Evolutionary conservation across 2,329 filamentous ascomycete genomes (phyloP).

Genomic region (Byssochlamys sp.): DNA sequence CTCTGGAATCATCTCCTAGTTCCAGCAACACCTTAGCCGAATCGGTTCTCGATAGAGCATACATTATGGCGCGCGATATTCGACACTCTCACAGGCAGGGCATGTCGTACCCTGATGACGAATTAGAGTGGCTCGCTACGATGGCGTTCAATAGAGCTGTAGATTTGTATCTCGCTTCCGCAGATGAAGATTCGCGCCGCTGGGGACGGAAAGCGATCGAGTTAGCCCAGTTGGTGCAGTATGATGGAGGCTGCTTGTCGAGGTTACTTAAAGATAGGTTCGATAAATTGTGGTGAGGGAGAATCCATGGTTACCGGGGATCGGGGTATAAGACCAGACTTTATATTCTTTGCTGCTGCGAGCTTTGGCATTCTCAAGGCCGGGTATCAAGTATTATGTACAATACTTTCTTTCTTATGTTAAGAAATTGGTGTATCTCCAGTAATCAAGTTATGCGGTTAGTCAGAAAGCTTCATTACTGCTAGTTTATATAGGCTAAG

Average conservation of each 20-base stretch:
- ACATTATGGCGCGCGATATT: conserved; percentile 15
- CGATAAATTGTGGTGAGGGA: conserved; percentile 14
- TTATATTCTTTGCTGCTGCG: not conserved
- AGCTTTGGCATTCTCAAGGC: too few species aligned
- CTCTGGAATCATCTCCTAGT: conserved; percentile 3
- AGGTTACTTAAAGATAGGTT: conserved; percentile 19
- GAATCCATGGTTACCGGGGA: not conserved
- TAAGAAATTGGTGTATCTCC: too few species aligned
- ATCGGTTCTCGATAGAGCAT: conserved; percentile 24
- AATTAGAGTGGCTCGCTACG: conserved; percentile 50
- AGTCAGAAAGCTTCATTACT: too few species aligned
- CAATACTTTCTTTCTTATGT: too few species aligned
- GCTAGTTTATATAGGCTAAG: too few species aligned
- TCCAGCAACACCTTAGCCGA: conserved; percentile 18
- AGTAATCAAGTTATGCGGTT: too few species aligned
- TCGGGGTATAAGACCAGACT: not conserved
- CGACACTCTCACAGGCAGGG: conserved; percentile 23
- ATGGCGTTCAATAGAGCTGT: conserved; percentile 48
- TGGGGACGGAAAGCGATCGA: conserved; percentile 30
- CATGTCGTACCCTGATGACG: conserved; percentile 40
- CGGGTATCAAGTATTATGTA: too few species aligned
- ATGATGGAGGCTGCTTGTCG: conserved; percentile 15
- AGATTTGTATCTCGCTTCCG: conserved; percentile 37
- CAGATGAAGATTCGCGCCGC: conserved; percentile 21
- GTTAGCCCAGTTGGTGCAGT: conserved; percentile 20